phyloP scores from a whole-genome alignment of 352 stramenopile species.

The Phytophthora aleatoria region DNA sequence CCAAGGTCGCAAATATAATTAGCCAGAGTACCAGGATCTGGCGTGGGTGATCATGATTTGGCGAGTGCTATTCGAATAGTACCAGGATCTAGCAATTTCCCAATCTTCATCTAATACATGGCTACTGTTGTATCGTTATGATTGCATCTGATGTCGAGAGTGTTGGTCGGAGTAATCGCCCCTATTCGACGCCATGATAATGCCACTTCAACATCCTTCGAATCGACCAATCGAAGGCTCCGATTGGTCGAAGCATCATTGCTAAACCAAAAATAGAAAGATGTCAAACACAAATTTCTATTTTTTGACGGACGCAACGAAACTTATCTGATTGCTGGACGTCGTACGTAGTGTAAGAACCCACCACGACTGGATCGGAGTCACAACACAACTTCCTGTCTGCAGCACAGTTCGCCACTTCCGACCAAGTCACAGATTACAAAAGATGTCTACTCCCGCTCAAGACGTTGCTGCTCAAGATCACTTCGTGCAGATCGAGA shows the following conservation, averaged over 20 bases:
- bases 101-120: not conserved
- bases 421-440: no score
- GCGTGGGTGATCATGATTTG: no score
- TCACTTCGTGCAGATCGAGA: constrained; percentile 32
- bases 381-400: no score
- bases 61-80: no score
- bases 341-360: no score
- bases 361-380: no score
- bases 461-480: constrained; percentile 6
- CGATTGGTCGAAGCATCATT: not conserved
- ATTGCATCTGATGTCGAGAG: not conserved
- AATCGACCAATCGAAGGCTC: not conserved
- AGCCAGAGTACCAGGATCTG: no score
- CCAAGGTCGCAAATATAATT: no score
- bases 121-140: not conserved
- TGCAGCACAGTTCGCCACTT: not conserved
- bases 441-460: constrained; percentile 1
- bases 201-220: not conserved
- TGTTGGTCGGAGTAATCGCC: not conserved
- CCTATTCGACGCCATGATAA: no score
- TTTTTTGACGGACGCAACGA: not conserved
- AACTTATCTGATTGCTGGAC: not conserved
- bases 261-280: not conserved
- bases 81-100: no score
- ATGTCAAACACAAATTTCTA: not conserved